Base-by-base conservation (phyloP, 768 basidiomycete genomes). In the Rhizopogon vulgaris region DNA sequence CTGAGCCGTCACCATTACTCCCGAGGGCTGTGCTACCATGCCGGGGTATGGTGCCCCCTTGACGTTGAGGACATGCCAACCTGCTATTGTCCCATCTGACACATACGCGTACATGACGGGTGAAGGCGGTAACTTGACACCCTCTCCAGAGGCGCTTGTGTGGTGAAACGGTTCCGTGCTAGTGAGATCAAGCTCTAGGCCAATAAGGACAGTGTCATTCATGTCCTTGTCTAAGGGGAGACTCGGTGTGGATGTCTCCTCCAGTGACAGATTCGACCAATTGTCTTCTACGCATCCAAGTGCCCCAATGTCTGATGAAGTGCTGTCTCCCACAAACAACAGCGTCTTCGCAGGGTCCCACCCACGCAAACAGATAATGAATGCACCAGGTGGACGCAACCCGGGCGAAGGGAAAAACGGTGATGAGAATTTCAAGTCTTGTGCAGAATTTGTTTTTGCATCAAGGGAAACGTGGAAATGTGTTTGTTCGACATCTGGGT, bases 51-150 rank as follows among this genome's bases (percentile, higher is more conserved):
- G 70, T 15, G 58, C 65, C 1, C 72, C 75, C 38, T 75, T 77
- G 7, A 73, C 69, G 60, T 85, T 80, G 36, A 87, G 78, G 18
- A 86, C 61, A 62, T 82, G 73, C 87, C 89, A 92, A 3, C 74
- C 89, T 43, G 82, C 77, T 22, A 92, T 50, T 0, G 87, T 87
- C 17, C 89, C 89, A 60, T 92, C 89, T 49, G 83, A 88, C 10
- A 87, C 75, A 65, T 87, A 90, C 3, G 80, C 83, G 63, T 82
- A 90, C 66, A 90, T 68, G 51, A 89, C 72, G 0, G 89, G 89
- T 11, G 74, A 73, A 9, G 78, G 69, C 10, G 78, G 76, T 2
- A 75, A 54, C 11, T 72, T 71, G 6, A 69, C 59, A 12, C 63
- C 64, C 56, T 77, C 76, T 4, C 76, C 76, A 0, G 74, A 73